phyloP scores from a whole-genome alignment of 2,329 filamentous ascomycete genomes.

The Xylaria hypoxylon region DNA sequence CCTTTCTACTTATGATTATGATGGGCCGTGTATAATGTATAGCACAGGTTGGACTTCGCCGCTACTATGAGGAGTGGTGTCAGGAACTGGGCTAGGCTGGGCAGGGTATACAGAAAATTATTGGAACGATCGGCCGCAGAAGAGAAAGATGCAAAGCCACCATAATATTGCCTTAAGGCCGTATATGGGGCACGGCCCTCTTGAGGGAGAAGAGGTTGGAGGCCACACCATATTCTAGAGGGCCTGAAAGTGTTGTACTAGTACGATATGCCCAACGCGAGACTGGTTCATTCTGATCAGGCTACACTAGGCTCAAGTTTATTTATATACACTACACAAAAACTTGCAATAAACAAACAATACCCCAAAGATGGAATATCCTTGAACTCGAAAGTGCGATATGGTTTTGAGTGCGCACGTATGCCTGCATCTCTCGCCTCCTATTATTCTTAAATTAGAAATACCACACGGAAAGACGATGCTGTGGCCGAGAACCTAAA shows the following conservation, averaged over 20 bases:
- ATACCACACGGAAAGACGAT: no score
- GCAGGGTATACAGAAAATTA: conserved; percentile 14
- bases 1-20: conserved; percentile 1
- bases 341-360: neutral
- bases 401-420: neutral
- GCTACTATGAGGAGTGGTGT: conserved; percentile 6
- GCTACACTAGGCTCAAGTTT: neutral
- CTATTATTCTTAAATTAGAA: no score
- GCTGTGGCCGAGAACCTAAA: neutral
- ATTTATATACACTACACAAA: neutral
- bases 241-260: neutral
- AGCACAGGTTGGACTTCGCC: neutral
- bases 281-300: neutral
- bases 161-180: neutral
- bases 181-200: neutral
- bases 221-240: neutral
- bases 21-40: conserved; percentile 12
- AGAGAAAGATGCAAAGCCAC: neutral
- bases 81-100: conserved; percentile 13
- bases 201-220: neutral
- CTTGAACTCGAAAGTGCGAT: neutral
- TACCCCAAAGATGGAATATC: neutral
- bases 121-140: neutral
- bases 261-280: neutral
- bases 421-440: neutral